Evolutionary conservation across 2,329 filamentous ascomycete genomes (phyloP).

Genomic region (Didymella segeticola): DNA sequence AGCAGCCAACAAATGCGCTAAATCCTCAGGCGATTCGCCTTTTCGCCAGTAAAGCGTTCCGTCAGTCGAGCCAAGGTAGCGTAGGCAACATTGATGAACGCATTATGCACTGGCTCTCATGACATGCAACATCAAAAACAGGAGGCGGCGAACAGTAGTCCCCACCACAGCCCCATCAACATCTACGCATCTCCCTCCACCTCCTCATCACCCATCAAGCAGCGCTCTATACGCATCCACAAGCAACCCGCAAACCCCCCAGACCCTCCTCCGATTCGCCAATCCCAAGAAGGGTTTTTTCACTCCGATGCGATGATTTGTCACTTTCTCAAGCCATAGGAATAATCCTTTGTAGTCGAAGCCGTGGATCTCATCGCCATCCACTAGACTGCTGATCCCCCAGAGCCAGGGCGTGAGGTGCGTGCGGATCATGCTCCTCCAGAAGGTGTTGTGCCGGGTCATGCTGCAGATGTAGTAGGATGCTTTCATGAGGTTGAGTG

Average conservation of each 20-base stretch:
- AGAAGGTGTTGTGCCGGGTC: conserved; percentile 18
- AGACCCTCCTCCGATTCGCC: conserved; percentile 45
- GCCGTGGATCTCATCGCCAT: not conserved
- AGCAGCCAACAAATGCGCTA: too few relatives aligned
- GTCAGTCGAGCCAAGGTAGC: too few relatives aligned
- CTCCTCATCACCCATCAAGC: not conserved
- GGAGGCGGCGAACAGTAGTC: too few relatives aligned
- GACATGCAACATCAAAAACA: too few relatives aligned
- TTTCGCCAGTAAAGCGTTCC: too few relatives aligned
- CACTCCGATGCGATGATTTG: conserved; percentile 25
- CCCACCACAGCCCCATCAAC: not conserved
- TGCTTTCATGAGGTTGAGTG: conserved; percentile 19
- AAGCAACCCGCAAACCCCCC: conserved; percentile 21
- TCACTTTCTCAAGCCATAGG: conserved; percentile 30
- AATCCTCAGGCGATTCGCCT: too few relatives aligned
- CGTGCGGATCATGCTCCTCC: conserved; percentile 21
- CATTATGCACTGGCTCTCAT: too few relatives aligned
- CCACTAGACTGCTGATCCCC: conserved; percentile 6
- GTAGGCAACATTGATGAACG: too few relatives aligned
- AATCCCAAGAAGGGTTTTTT: conserved; percentile 35
- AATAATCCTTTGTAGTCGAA: conserved; percentile 28
- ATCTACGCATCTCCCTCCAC: not conserved
- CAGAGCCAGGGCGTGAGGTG: conserved; percentile 26
- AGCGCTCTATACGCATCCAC: conserved; percentile 6
- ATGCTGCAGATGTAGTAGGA: conserved; percentile 18